Base-by-base conservation (phyloP, 495 filamentous ascomycete genomes). In the Penicillium roqueforti region DNA sequence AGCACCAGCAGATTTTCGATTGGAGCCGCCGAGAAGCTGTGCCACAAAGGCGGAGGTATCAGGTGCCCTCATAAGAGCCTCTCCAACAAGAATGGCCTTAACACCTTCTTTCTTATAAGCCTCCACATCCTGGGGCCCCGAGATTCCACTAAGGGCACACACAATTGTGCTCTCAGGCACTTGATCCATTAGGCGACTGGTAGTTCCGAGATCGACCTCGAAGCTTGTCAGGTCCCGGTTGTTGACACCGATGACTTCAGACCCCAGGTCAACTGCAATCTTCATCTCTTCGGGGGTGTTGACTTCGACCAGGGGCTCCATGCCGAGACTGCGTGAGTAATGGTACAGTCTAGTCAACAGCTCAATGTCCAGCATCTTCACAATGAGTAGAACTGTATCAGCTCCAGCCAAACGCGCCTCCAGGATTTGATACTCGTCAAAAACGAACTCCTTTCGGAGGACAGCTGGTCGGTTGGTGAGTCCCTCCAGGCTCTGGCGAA, bases 231-330 rank as follows among this genome's bases (percentile, higher is more conserved):
- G 79, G 62, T 99, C 92, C 37, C 93, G 81, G 70, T 99, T 99
- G 71, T 99, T 99, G 61, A 99, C 93, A 8, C 93, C 93, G 61
- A 99, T 96, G 22, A 95, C 91, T 67, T 91, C 85, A n/a, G 93
- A 79, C 14, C 93, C 95, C 8, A 99, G 77, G 23, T 87, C 81
- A 22, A 95, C 84, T 10, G 93, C 93, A 31, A 83, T 84, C 37
- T 85, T 74, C 91, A 97, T 97, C 72, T 99, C 93, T 36, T 92
- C 89, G 1, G 85, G 80, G 18, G 86, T 97, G 61, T 99, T 95
- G 19, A 99, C 93, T 66, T 99, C 93, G 23, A 99, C 95, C 14
- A 99, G 71, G 19, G 93, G 93, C 71, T 97, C 95, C 93, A 99
- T 99, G 25, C 92, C 92, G 2, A 99, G 81, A 13, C 86, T 88